Evolutionary conservation across 1,284 basidiomycete species (phyloP), one percentile per base, ranked within the genome.

Genomic region (Trichosporon inkin): DNA sequence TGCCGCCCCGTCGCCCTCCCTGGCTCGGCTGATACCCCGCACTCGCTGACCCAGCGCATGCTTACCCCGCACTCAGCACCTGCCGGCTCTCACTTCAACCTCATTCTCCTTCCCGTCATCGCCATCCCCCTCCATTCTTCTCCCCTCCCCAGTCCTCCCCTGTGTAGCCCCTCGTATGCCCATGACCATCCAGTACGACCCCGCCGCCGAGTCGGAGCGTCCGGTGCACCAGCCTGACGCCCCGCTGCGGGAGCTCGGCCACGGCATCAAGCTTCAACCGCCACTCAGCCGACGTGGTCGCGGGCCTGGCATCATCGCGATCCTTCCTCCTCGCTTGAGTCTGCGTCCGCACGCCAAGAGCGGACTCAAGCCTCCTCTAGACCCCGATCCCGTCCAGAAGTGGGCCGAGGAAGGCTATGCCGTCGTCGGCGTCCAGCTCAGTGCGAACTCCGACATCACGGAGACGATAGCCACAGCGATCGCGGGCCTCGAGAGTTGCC

Each of bases 401-500:
- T 66, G 64, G 64, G 61, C 64, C 17, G 64, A 66, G 60, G 64
- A 66, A 28, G 64, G 64, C 5, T 66, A 41, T 24, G 52, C 56
- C 11, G 64, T 66, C 19, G 64, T 62, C 28, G 60, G 61, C 28
- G 55, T 55, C 1, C 55, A 56, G 28, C 49, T 64, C 19, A 32
- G 37, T 11, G 53, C 51, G 2, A 49, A 56, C 17, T 62, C 63
- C 39, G 64, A 65, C 36, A 49, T 62, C 13, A 52, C 47, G 8
- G 62, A 52, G 17, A 60, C 60, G 2, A 41, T 66, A 6, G 39
- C 37, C 1, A 55, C 56, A 4, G 62, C 59, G 2, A 37, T 66
- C n/a, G 64, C 53, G 2, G 61, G 56, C 10, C 55, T 66, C 14
- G 64, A 63, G 19, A 17, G 39, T 19, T 54, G 51, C 11, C 40